phyloP scores from a whole-genome alignment of 2,329 filamentous ascomycete species.

The Ophiostoma perfectum region DNA sequence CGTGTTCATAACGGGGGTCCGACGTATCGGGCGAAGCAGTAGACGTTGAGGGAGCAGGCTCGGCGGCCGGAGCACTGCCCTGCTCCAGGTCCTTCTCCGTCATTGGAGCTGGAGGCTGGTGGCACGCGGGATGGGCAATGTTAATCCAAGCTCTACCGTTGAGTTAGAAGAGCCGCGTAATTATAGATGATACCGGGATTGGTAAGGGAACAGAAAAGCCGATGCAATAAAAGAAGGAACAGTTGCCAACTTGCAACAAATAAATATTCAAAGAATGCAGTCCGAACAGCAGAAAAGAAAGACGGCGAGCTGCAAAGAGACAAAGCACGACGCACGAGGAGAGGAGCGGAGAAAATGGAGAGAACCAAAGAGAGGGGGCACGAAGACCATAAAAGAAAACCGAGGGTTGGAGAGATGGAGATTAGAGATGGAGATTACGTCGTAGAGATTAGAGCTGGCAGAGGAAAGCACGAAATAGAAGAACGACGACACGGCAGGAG shows the following conservation, averaged over 20 bases:
- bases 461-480: background rate
- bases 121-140: too few relatives aligned
- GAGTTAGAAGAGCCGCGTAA: too few relatives aligned
- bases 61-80: slow-evolving; percentile 15
- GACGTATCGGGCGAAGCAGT: background rate
- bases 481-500: background rate
- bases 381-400: background rate
- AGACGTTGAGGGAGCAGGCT: slow-evolving; percentile 9
- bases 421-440: background rate
- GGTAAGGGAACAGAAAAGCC: background rate
- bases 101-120: slow-evolving; percentile 18
- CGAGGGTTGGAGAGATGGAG: background rate
- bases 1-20: slow-evolving; percentile 21
- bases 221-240: background rate
- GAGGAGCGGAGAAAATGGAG: background rate
- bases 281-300: background rate
- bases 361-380: background rate
- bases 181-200: too few relatives aligned
- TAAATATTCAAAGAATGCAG: background rate
- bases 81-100: slow-evolving; percentile 28
- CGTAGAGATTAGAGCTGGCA: background rate
- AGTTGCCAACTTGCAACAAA: background rate
- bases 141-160: too few relatives aligned
- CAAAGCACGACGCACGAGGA: background rate
- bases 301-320: background rate